Evolutionary conservation across 2,329 filamentous ascomycete species (phyloP).

Genomic region (Fusarium sp.): DNA sequence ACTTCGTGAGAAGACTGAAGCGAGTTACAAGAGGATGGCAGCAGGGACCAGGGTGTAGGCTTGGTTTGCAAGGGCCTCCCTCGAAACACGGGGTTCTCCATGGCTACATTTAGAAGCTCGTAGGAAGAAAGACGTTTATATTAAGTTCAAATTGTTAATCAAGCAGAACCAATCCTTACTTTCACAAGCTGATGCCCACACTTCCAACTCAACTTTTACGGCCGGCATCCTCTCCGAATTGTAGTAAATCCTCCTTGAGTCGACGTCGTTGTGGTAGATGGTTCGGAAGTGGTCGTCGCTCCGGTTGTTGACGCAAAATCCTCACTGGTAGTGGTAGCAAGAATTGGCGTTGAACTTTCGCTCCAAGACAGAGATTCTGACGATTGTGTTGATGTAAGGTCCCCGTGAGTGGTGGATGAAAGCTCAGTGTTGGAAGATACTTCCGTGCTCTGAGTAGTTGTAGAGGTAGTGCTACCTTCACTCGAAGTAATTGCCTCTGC

Average conservation of each 20-base stretch:
- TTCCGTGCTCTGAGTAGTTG: not conserved
- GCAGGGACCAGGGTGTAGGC: not conserved
- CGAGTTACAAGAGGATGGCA: constrained; percentile 17
- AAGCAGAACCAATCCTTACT: accelerated
- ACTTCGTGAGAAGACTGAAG: constrained; percentile 11
- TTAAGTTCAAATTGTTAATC: accelerated
- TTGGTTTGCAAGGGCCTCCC: not conserved
- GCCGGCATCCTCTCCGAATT: not conserved
- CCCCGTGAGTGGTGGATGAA: no score
- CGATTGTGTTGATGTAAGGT: no score
- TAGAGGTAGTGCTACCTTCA: not conserved
- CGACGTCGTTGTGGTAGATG: not conserved
- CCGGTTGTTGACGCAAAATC: not conserved
- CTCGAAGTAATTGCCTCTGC: not conserved
- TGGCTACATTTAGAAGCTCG: not conserved
- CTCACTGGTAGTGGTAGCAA: not conserved
- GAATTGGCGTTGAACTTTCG: no score
- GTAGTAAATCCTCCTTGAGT: not conserved
- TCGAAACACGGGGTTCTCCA: not conserved
- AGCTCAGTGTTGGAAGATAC: no score
- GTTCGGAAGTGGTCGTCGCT: not conserved
- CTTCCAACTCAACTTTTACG: not conserved
- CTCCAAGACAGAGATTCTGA: no score
- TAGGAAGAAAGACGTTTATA: not conserved
- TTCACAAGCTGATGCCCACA: not conserved